Percentiles rank a stretch among this genome's conserved stretches.
Evolutionary conservation across 176 grass and related monocot genomes (phyloP).

Genomic region (Dendrocalamus sinicus): DNA sequence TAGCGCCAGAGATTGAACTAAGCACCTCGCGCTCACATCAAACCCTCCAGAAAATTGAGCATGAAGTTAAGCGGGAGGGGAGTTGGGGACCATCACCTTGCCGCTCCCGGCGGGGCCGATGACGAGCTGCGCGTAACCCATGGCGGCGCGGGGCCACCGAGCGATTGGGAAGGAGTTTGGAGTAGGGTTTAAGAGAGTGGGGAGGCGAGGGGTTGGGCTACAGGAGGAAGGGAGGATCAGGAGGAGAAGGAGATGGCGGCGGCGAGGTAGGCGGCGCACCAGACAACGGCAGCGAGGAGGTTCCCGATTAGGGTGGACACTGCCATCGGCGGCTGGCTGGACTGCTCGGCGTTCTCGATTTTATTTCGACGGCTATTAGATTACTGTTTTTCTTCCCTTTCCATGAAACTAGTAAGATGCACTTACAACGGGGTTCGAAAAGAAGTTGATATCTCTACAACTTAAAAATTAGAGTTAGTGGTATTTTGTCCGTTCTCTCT

Average conservation of each 20-base stretch:
- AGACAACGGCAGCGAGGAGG: conserved; percentile 56
- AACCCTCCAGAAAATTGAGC: background rate
- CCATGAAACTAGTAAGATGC: no score
- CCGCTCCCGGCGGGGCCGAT: conserved; percentile 94
- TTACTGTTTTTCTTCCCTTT: no score
- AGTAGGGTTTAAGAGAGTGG: conserved; percentile 5
- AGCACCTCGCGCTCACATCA: background rate
- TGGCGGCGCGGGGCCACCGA: conserved; percentile 27
- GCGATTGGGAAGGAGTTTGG: background rate
- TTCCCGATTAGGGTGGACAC: background rate
- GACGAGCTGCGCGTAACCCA: conserved; percentile 96
- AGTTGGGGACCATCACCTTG: conserved; percentile 56
- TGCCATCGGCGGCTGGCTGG: background rate
- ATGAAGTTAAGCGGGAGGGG: background rate
- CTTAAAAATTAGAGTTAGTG: no score
- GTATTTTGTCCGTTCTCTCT: no score
- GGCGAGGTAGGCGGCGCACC: conserved; percentile 66
- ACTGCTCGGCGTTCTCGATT: no score
- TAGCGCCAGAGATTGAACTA: background rate
- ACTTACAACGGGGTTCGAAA: no score
- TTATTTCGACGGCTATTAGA: no score
- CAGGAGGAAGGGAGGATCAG: background rate
- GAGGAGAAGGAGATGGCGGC: conserved; percentile 50
- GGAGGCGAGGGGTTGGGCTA: background rate
- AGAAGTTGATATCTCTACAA: no score